Evolutionary conservation across 352 stramenopile species (phyloP).

Genomic region (Phytophthora agathidicida): DNA sequence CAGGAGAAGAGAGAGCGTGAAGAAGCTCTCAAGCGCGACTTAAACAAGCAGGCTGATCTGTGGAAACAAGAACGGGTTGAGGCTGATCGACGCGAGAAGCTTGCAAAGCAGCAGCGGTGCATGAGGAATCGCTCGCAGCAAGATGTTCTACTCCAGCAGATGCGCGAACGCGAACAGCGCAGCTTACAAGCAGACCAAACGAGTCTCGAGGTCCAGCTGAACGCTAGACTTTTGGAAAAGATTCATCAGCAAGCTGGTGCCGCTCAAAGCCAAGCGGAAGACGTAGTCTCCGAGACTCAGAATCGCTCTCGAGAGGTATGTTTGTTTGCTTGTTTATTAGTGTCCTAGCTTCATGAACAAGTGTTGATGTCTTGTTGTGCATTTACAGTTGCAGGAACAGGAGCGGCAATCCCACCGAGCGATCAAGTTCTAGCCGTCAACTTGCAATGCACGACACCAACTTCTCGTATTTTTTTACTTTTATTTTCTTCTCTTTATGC

Average conservation of each 20-base stretch:
- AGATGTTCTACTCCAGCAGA: slow-evolving; percentile 71
- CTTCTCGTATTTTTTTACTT: slow-evolving; percentile 9
- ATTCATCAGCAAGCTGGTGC: slow-evolving; percentile 61
- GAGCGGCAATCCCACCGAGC: slow-evolving; percentile 42
- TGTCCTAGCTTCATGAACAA: not conserved
- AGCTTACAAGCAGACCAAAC: slow-evolving; percentile 74
- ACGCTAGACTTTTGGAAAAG: slow-evolving; percentile 70
- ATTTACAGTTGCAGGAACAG: slow-evolving; percentile 54
- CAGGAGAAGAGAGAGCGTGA: slow-evolving; percentile 75
- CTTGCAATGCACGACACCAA: not conserved
- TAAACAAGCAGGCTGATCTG: slow-evolving; percentile 84
- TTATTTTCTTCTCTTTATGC: slow-evolving; percentile 28
- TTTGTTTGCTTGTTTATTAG: not conserved
- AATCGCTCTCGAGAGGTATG: slow-evolving; percentile 74
- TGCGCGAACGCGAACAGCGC: slow-evolving; percentile 66
- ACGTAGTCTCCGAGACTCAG: slow-evolving; percentile 74
- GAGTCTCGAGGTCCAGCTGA: slow-evolving; percentile 74
- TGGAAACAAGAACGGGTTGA: slow-evolving; percentile 73
- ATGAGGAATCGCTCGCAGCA: slow-evolving; percentile 66
- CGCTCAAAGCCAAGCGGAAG: slow-evolving; percentile 47
- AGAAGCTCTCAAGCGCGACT: slow-evolving; percentile 50
- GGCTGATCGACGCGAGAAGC: slow-evolving; percentile 56
- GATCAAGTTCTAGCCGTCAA: slow-evolving; percentile 36
- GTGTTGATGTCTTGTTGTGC: slow-evolving; percentile 2
- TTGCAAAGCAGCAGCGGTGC: slow-evolving; percentile 56